Evolutionary conservation across 169 alveolate species (phyloP).

Genomic region (Cryptosporidium bovis): DNA sequence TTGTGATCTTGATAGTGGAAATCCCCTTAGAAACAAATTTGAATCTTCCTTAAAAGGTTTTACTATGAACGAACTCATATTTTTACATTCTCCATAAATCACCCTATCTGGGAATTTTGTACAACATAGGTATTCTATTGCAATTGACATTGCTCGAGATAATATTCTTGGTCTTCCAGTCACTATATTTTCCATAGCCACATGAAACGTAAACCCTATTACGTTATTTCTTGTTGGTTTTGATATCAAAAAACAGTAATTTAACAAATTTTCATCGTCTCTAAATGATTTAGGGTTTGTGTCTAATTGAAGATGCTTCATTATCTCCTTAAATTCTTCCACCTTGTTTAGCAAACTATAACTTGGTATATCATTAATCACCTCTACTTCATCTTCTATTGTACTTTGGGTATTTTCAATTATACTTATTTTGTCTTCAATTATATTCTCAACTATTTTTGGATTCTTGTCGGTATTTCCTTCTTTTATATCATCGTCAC

Average conservation of each 20-base stretch:
- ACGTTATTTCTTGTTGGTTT: conserved; percentile 27
- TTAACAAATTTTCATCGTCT: conserved; percentile 49
- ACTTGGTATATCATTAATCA: neutral
- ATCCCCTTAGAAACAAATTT: neutral
- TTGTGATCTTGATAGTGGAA: neutral
- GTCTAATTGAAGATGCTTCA: conserved; percentile 36
- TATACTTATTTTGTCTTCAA: neutral
- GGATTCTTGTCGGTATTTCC: neutral
- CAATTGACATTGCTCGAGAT: conserved; percentile 49
- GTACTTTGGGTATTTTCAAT: conserved; percentile 31
- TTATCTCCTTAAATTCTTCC: conserved; percentile 31
- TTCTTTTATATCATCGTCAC: neutral
- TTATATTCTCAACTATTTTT: neutral
- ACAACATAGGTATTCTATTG: conserved; percentile 46
- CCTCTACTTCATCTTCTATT: neutral
- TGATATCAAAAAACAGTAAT: conserved; percentile 43
- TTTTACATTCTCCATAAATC: conserved; percentile 23
- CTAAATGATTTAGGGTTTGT: conserved; percentile 18
- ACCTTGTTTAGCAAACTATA: conserved; percentile 7
- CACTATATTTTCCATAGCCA: conserved; percentile 59
- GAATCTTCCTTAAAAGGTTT: neutral
- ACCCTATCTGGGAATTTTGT: conserved; percentile 43
- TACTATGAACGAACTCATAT: conserved; percentile 2
- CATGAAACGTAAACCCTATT: conserved; percentile 60
- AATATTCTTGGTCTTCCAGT: conserved; percentile 43